Conservation (phyloP, 2,329 filamentous ascomycete genomes). For the Epichloe sibirici region DNA sequence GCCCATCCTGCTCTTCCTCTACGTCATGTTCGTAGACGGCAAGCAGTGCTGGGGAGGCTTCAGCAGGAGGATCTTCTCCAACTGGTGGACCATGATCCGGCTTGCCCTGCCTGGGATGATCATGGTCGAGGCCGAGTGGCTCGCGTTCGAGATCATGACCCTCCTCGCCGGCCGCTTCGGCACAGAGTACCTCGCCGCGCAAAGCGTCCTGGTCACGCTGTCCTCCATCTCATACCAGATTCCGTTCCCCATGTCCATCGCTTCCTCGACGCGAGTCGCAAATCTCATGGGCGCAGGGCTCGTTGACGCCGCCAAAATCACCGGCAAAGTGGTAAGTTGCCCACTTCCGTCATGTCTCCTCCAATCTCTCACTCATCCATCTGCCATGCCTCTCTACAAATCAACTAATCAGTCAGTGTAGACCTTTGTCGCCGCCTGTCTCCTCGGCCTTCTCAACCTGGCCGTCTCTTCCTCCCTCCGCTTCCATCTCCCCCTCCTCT, state of each 20-base stretch:
- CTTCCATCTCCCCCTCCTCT: constrained; percentile 62
- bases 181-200: constrained; percentile 69
- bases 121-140: constrained; percentile 89
- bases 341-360: constrained; percentile 1
- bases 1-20: constrained; percentile 63
- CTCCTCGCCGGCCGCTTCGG: constrained; percentile 72
- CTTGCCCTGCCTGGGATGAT: constrained; percentile 80
- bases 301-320: constrained; percentile 65
- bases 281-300: constrained; percentile 85
- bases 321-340: constrained; percentile 58
- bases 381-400: no score
- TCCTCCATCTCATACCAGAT: constrained; percentile 78
- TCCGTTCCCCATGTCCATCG: constrained; percentile 83
- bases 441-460: constrained; percentile 73
- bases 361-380: no score
- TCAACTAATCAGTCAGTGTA: not conserved
- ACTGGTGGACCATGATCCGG: constrained; percentile 73
- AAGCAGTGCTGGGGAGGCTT: constrained; percentile 74
- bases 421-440: constrained; percentile 49
- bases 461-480: constrained; percentile 55
- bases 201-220: constrained; percentile 72
- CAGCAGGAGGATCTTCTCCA: constrained; percentile 53
- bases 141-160: constrained; percentile 86
- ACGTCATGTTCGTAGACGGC: constrained; percentile 63
- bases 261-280: constrained; percentile 75